A percentile compares a stretch with the other conserved stretches of the same genome.
Conservation (phyloP, 768 basidiomycete species). For the Pisolithus albus region DNA sequence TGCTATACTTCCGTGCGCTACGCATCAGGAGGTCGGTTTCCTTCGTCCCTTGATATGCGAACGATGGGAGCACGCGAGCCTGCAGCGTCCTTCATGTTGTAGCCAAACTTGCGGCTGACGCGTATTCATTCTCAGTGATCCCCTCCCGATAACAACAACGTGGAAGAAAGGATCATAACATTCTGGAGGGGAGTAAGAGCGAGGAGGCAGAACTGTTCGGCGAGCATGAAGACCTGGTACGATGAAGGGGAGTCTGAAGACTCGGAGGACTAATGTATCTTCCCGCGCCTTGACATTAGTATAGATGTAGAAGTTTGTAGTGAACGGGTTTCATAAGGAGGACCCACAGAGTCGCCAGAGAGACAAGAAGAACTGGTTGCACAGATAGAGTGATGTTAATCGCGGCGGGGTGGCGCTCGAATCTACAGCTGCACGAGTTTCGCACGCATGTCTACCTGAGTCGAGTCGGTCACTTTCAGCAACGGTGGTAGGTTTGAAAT, state of each 20-base stretch:
- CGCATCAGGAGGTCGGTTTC: slow-evolving; percentile 14
- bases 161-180: slow-evolving; percentile 70
- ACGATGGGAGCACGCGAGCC: slow-evolving; percentile 47
- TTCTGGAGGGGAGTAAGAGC: slow-evolving; percentile 33
- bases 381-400: too few relatives aligned
- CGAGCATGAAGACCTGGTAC: slow-evolving; percentile 53
- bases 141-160: slow-evolving; percentile 60
- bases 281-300: too few relatives aligned
- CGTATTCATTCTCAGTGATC: slow-evolving; percentile 56
- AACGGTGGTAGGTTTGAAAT: too few relatives aligned
- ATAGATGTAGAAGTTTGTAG: too few relatives aligned
- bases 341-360: too few relatives aligned
- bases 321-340: too few relatives aligned
- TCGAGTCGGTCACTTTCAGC: too few relatives aligned
- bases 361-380: too few relatives aligned
- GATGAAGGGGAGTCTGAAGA: slow-evolving; percentile 16
- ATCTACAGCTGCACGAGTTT: too few relatives aligned
- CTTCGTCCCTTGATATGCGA: slow-evolving; percentile 24
- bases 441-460: too few relatives aligned
- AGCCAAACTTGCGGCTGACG: slow-evolving; percentile 60
- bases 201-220: slow-evolving; percentile 44
- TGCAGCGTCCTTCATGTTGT: slow-evolving; percentile 59
- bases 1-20: slow-evolving; percentile 25
- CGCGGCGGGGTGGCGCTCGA: too few relatives aligned
- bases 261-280: too few relatives aligned